Evolutionary conservation across 148 eudicot species (phyloP), one percentile per base, ranked within the genome.

Genomic region (Cornus suecica): DNA sequence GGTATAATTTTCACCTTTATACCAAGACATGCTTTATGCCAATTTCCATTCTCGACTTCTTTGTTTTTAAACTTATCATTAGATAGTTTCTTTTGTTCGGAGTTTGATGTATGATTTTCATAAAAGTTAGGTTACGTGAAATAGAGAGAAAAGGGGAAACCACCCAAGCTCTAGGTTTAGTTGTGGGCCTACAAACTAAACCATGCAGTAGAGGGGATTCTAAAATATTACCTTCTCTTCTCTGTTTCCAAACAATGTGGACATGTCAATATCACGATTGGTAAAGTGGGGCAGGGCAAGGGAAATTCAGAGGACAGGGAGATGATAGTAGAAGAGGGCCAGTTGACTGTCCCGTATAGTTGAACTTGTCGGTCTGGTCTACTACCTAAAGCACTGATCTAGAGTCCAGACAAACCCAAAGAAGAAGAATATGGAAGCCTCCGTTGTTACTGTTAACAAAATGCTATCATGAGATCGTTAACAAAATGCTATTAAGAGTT

Each of bases 1-100:
- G 93, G 98, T 90, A 32, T 2, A 45, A 34, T 37, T 0, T 16
- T 16, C 7, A 23, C 27, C 10, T 11, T 66, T 45, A 20, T 51
- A 45, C 66, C 67, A 72, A 71, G 23, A 45, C 23, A 45, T 52
- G 8, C 30, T 24, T 41, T 23, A 5, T 58, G 62, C 7, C 62
- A 58, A n/a, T 58, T 58, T 41, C 45, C 4, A 2, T 52, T 7
- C 5, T 11, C 13, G 5, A 15, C 14, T 52, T 58, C 8, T 58
- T 58, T 58, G 62, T 15, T 6, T 58, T 20, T 58, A 58, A 58
- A n/a, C 62, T 58, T 58, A 58, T 58, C 20, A 20, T 58, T 7
- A 48, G 3, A 20, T 52, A 14, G 2, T 52, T 52, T 2, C 20
- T 14, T 20, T 52, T 58, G 25, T 58, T 58, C 4, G 22, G n/a